phyloP scores from a whole-genome alignment of 2,329 filamentous ascomycete species.

The Ophiostoma fasciatum region DNA sequence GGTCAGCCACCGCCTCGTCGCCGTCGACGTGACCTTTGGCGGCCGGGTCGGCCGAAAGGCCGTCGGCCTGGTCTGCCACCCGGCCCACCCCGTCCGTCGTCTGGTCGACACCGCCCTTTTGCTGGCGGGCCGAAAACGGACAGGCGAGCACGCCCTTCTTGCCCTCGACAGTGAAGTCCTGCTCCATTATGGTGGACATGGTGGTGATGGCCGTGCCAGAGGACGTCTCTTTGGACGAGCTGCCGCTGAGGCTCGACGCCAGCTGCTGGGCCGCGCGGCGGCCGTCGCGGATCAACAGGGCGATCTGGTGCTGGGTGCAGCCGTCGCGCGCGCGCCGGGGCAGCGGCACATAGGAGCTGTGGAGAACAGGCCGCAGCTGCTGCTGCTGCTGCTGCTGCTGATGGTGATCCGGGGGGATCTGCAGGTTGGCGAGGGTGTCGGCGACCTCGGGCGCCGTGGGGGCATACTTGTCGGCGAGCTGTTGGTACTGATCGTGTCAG shows the following conservation, averaged over 20 bases:
- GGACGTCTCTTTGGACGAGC: constrained; percentile 31
- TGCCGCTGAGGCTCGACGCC: constrained; percentile 12
- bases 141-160: constrained; percentile 67
- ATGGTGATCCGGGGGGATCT: constrained; percentile 44
- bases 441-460: constrained; percentile 49
- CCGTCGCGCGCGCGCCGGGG: constrained; percentile 31
- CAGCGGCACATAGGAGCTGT: constrained; percentile 37
- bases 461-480: constrained; percentile 53
- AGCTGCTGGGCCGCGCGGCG: constrained; percentile 41
- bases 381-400: too few species aligned
- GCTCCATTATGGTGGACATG: constrained; percentile 56
- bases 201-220: constrained; percentile 37
- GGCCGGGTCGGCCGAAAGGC: too few species aligned
- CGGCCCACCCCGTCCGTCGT: not conserved
- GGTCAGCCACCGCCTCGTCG: constrained; percentile 16
- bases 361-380: constrained; percentile 42
- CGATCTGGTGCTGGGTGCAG: constrained; percentile 40
- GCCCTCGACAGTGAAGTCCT: constrained; percentile 80
- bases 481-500: constrained; percentile 46
- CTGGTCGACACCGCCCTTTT: not conserved
- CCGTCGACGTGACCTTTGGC: too few species aligned
- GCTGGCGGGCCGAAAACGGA: constrained; percentile 48
- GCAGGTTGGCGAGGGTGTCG: constrained; percentile 50
- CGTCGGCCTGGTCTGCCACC: too few species aligned
- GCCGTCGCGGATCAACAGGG: constrained; percentile 49